Evolutionary conservation across 2,329 filamentous ascomycete genomes (phyloP), one percentile per base, ranked within the genome.

Genomic region (Stachybotrys chlorohalonatus): DNA sequence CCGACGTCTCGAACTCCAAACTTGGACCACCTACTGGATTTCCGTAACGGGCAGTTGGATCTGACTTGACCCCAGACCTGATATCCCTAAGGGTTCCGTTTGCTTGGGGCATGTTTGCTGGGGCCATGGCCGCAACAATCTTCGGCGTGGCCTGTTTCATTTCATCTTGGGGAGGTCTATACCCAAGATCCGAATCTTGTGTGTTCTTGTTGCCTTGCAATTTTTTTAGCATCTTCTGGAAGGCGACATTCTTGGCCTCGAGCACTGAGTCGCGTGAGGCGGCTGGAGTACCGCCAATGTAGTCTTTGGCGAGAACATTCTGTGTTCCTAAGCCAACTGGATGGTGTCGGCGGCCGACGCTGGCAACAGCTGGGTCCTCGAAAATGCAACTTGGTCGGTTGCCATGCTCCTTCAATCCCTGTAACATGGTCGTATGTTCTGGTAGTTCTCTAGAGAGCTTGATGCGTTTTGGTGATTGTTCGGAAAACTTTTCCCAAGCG

Each of bases 151-250:
- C 9, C 2, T 13, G 36, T 42, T 13, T 13, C 2, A 42, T 5
- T 42, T 42, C 36, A 9, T 42, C 36, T 24, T 24, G 24, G 24
- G 24, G 24, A 24, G 24, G 24, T 24, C 24, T 24, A 24, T 24
- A 4, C 24, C 24, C 24, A 24, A 2, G 24, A 13, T 13, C 36
- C 36, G 36, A 13, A 42, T 42, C 36, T 42, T 42, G 36, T 5
- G 2, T 13, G 13, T 42, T n/a, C 16, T 47, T 47, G 16, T 24
- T 24, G 7, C 46, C 8, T 16, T 62, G 61, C 30, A 70, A 62
- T 31, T 61, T 70, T 11, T 62, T 51, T 5, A 70, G 51, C 52
- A 70, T 54, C 24, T 53, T 63, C 39, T 64, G 54, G 47, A 69
- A 70, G 6, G 60, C 67, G 3, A 48, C 54, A 15, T 64, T 56